Conservation (phyloP, 2,329 filamentous ascomycete species). For the Penicillium capsulatum region DNA sequence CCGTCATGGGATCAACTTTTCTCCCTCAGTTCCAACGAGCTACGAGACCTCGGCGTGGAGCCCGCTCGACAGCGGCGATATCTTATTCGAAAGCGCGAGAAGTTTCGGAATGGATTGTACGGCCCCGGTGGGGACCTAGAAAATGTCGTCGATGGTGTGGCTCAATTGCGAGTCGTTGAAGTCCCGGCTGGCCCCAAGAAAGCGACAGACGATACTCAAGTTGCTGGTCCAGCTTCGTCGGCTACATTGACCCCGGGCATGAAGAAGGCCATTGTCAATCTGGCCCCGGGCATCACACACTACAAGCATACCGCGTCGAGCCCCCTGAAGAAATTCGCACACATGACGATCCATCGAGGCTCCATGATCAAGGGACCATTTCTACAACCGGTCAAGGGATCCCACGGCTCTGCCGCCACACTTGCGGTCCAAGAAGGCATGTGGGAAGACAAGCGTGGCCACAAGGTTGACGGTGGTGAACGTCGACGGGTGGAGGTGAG, state of each 20-base stretch:
- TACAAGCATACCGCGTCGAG: conserved; percentile 47
- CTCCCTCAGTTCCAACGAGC: conserved; percentile 68
- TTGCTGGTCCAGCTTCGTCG: conserved; percentile 40
- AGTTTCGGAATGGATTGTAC: conserved; percentile 71
- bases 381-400: conserved; percentile 63
- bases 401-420: conserved; percentile 56
- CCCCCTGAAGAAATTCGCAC: conserved; percentile 53
- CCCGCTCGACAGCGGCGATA: conserved; percentile 78
- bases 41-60: conserved; percentile 81
- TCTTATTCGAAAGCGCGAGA: conserved; percentile 80
- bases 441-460: conserved; percentile 83
- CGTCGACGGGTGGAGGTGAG: conserved; percentile 78
- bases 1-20: conserved; percentile 88
- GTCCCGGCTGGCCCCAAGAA: conserved; percentile 42
- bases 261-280: conserved; percentile 58
- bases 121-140: conserved; percentile 79
- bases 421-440: conserved; percentile 77
- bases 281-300: conserved; percentile 53
- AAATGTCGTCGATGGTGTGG: conserved; percentile 62
- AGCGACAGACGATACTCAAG: conserved; percentile 23
- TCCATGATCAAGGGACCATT: conserved; percentile 71
- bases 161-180: conserved; percentile 56
- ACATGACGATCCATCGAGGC: conserved; percentile 65
- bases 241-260: conserved; percentile 53
- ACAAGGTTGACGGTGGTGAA: conserved; percentile 96